phyloP scores from a whole-genome alignment of 148 eudicot species.

The Cornus suecica region DNA sequence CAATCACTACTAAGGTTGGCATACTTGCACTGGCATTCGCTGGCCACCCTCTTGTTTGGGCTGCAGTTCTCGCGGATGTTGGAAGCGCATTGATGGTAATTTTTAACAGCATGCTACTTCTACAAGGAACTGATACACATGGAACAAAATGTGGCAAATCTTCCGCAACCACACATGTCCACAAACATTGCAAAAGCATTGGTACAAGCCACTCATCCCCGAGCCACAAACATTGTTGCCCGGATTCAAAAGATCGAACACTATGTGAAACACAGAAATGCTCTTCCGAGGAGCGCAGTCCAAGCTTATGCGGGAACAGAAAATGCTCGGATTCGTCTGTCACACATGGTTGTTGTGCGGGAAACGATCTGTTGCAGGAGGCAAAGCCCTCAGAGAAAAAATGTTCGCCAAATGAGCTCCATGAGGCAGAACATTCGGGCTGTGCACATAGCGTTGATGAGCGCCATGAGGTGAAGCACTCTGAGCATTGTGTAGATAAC shows the following conservation, averaged over 20 bases:
- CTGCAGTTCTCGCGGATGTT: conserved; percentile 85
- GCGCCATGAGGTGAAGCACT: background rate
- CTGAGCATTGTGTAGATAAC: conserved; percentile 2
- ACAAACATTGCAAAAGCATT: conserved; percentile 19
- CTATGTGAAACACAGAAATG: background rate
- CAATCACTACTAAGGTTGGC: conserved; percentile 54
- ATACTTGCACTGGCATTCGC: conserved; percentile 63
- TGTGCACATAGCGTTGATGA: conserved; percentile 1
- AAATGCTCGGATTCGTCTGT: background rate
- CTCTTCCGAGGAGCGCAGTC: conserved; percentile 12
- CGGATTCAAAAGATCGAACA: conserved; percentile 13
- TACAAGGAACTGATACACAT: conserved; percentile 27
- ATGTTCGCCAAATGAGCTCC: no score
- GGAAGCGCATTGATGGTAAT: conserved; percentile 75
- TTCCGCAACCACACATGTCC: conserved; percentile 26
- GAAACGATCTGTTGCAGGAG: conserved; percentile 2
- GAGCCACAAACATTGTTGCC: conserved; percentile 20
- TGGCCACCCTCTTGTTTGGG: conserved; percentile 88
- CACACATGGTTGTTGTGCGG: conserved; percentile 14
- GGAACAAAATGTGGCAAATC: conserved; percentile 18
- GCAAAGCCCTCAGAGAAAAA: conserved; percentile 2
- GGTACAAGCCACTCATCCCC: conserved; percentile 7
- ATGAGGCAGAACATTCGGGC: no score
- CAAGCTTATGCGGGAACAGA: background rate
- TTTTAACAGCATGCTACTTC: conserved; percentile 80